Evolutionary conservation across 140 eudicot species (phyloP).

Genomic region (Senecio squalidus): DNA sequence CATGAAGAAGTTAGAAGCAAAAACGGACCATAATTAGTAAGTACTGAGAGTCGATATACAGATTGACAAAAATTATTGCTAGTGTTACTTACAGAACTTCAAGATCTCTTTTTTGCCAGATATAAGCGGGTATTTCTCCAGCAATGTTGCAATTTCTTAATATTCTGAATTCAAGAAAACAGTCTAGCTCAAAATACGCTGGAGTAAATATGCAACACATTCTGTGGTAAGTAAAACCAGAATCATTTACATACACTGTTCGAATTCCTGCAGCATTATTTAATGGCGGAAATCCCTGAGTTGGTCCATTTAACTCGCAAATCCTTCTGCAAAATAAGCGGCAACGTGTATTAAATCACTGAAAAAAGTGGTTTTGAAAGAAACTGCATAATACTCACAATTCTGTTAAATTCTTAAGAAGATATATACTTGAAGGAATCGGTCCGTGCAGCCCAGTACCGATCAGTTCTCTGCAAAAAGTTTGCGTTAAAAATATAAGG

Average conservation of each 20-base stretch:
- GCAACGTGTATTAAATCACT: background rate
- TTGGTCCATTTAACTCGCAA: conserved; percentile 53
- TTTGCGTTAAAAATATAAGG: background rate
- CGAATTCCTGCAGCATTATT: conserved; percentile 36
- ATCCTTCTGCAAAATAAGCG: conserved; percentile 58
- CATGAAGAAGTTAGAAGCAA: background rate
- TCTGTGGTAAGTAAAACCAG: background rate
- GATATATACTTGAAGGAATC: conserved; percentile 65
- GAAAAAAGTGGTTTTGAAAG: background rate
- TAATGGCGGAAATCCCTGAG: conserved; percentile 53
- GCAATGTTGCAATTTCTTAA: conserved; percentile 65
- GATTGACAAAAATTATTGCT: background rate
- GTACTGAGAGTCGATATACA: background rate
- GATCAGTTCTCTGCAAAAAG: conserved; percentile 53
- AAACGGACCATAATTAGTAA: background rate
- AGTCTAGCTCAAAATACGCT: background rate
- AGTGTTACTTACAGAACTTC: conserved; percentile 49
- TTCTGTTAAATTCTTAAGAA: conserved; percentile 39
- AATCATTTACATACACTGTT: conserved; percentile 43
- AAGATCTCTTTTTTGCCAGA: conserved; percentile 49
- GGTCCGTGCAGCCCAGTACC: conserved; percentile 79
- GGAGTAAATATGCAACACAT: background rate
- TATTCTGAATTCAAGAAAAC: conserved; percentile 35
- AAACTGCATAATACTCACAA: conserved; percentile 44
- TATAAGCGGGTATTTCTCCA: conserved; percentile 62